Conservation (phyloP, 1,139 yeast genomes). For the Candida tetrigidarum region DNA sequence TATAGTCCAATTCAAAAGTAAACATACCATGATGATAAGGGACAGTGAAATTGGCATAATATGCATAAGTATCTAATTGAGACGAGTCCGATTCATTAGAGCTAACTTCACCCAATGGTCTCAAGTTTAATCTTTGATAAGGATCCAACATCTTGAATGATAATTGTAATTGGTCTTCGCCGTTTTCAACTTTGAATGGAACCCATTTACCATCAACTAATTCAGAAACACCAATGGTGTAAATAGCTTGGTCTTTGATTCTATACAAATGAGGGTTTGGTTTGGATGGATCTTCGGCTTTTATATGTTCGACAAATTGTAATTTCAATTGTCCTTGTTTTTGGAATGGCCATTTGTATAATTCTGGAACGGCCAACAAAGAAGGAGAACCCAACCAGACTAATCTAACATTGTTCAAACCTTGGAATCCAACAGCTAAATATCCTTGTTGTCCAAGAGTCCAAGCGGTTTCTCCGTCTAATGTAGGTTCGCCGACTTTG, state of each 20-base stretch:
- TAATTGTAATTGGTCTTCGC: constrained; percentile 69
- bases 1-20: constrained; percentile 80
- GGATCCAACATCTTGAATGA: constrained; percentile 95
- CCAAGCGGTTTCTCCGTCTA: constrained; percentile 63
- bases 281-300: constrained; percentile 45
- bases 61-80: constrained; percentile 41
- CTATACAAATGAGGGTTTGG: constrained; percentile 60
- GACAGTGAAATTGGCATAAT: constrained; percentile 56
- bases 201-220: constrained; percentile 68
- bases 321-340: constrained; percentile 66
- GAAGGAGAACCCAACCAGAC: constrained; percentile 77
- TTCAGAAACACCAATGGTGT: constrained; percentile 68
- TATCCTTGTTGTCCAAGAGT: constrained; percentile 82
- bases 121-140: constrained; percentile 76
- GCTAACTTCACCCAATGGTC: constrained; percentile 45
- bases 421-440: constrained; percentile 82
- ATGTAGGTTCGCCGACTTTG: constrained; percentile 34
- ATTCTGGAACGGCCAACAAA: constrained; percentile 52
- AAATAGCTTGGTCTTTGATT: constrained; percentile 68
- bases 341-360: constrained; percentile 79
- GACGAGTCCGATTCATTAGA: constrained; percentile 35
- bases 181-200: constrained; percentile 55
- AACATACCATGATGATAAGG: constrained; percentile 99
- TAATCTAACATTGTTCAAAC: constrained; percentile 76
- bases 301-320: constrained; percentile 54